These are phyloP conservation scores for Allium sativum DNA, from an alignment of 106 monocot genomes.

Conservation along the genomic window DNA sequence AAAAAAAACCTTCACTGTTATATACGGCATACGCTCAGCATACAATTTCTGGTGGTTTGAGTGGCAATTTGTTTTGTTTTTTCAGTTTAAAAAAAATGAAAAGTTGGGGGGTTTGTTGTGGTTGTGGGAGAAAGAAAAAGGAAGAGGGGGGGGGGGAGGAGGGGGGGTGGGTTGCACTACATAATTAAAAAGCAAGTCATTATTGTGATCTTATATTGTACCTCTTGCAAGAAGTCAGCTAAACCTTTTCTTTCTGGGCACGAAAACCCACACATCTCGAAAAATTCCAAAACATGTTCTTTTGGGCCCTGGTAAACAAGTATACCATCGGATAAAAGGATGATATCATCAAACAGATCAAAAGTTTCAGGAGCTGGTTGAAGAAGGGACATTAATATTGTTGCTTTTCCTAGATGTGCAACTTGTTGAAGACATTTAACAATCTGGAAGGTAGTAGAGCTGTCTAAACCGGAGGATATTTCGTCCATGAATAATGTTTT, in stretches of 20 bases:
- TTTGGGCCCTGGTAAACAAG: constrained; percentile 80
- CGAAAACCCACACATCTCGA: constrained; percentile 52
- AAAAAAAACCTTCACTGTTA: too few species aligned
- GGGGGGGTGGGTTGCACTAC: background rate
- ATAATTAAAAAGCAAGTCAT: background rate
- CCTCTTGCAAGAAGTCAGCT: constrained; percentile 87
- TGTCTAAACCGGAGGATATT: constrained; percentile 64
- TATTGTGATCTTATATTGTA: constrained; percentile 7
- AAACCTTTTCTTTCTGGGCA: constrained; percentile 75
- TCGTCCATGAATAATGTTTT: constrained; percentile 58
- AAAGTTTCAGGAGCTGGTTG: constrained; percentile 83
- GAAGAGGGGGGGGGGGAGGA: too few species aligned
- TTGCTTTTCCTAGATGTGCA: constrained; percentile 52
- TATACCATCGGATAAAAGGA: constrained; percentile 73
- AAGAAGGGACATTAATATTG: constrained; percentile 76
- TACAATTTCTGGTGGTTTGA: too few species aligned
- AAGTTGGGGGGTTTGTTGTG: too few species aligned
- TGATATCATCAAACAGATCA: constrained; percentile 80
- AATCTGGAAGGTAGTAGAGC: constrained; percentile 70
- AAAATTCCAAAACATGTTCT: constrained; percentile 58
- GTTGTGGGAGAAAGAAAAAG: too few species aligned
- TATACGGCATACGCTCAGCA: too few species aligned
- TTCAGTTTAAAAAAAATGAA: too few species aligned
- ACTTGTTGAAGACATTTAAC: constrained; percentile 63
- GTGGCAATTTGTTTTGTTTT: too few species aligned